A percentile compares a stretch with the other conserved stretches of the same genome.
Conservation (phyloP, 371 early-diverging fungal species). For the Mucor lusitanicus region DNA sequence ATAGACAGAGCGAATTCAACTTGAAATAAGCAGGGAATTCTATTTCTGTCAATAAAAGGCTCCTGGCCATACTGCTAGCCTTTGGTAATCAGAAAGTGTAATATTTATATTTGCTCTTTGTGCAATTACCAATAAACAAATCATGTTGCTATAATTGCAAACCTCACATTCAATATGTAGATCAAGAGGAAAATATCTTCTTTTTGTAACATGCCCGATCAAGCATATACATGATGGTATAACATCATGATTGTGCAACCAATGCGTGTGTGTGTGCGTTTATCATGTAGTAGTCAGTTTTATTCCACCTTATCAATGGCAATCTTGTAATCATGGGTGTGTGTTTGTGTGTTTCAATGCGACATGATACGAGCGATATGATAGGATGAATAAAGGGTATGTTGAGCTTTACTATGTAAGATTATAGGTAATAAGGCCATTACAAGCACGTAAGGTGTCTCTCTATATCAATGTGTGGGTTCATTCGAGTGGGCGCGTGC, state of each 20-base stretch:
- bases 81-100: background rate
- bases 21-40: background rate
- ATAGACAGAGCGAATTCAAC: background rate
- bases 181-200: background rate
- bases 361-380: background rate
- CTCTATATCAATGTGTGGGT: background rate
- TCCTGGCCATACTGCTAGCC: background rate
- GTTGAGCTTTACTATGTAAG: background rate
- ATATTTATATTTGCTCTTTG: background rate
- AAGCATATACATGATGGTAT: background rate
- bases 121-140: background rate
- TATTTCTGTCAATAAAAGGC: background rate
- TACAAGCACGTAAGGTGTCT: too few species aligned
- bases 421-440: background rate
- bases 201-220: slow-evolving; percentile 1
- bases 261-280: background rate
- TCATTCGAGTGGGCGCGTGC: background rate
- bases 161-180: background rate
- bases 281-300: background rate
- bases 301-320: background rate
- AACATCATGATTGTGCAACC: background rate
- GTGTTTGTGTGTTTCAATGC: background rate
- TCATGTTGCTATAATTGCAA: background rate
- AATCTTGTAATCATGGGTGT: background rate
- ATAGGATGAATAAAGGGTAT: background rate